phyloP scores from a whole-genome alignment of 2,329 filamentous ascomycete species.

The Trichoderma koningii region DNA sequence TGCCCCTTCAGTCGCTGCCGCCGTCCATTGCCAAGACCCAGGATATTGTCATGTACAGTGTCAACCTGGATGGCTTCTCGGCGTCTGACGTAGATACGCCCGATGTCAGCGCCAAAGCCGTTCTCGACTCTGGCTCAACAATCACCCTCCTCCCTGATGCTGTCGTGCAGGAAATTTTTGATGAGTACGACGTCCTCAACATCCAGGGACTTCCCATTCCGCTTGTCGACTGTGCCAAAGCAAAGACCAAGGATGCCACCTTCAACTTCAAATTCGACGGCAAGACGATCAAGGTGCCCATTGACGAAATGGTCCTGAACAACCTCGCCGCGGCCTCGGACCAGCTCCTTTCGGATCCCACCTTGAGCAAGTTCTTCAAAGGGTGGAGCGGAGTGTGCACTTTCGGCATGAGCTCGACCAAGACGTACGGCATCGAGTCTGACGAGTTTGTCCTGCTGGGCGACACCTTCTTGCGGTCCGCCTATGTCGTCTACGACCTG shows the following conservation, averaged over 20 bases:
- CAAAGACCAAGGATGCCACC: slow-evolving; percentile 46
- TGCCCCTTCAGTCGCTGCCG: slow-evolving; percentile 51
- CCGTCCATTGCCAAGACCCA: slow-evolving; percentile 42
- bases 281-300: slow-evolving; percentile 50
- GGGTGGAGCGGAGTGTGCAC: slow-evolving; percentile 52
- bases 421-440: slow-evolving; percentile 38
- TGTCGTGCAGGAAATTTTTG: slow-evolving; percentile 54
- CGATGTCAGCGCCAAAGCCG: slow-evolving; percentile 53
- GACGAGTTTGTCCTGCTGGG: slow-evolving; percentile 52
- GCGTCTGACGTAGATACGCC: slow-evolving; percentile 41
- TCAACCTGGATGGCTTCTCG: slow-evolving; percentile 44
- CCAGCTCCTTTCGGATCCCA: slow-evolving; percentile 47
- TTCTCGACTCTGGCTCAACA: slow-evolving; percentile 75
- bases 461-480: slow-evolving; percentile 59
- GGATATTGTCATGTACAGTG: slow-evolving; percentile 45
- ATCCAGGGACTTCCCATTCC: slow-evolving; percentile 47
- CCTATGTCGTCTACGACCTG: slow-evolving; percentile 60
- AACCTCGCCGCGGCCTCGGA: slow-evolving; percentile 43
- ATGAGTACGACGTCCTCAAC: slow-evolving; percentile 55
- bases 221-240: slow-evolving; percentile 54
- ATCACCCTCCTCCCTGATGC: slow-evolving; percentile 67
- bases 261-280: slow-evolving; percentile 57
- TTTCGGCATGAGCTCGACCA: slow-evolving; percentile 55
- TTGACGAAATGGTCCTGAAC: slow-evolving; percentile 57
- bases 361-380: slow-evolving; percentile 38